Evolutionary conservation across 495 filamentous ascomycete genomes (phyloP).

Genomic region (Penicillium samsonianum): DNA sequence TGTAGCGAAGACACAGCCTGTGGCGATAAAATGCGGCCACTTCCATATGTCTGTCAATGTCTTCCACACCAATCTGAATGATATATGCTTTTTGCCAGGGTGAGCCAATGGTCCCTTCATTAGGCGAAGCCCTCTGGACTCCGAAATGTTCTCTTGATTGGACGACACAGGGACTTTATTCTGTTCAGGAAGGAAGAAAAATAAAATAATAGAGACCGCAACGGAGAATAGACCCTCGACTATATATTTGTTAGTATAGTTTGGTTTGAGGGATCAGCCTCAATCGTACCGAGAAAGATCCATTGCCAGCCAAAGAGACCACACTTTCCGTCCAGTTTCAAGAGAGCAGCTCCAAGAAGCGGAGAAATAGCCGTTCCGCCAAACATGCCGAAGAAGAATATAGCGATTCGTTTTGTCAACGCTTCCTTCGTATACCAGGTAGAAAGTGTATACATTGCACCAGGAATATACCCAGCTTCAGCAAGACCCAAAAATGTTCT

Average conservation of each 20-base stretch:
- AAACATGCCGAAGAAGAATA: slow-evolving; percentile 55
- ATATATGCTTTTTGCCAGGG: slow-evolving; percentile 8
- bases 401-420: slow-evolving; percentile 49
- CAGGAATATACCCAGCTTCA: slow-evolving; percentile 60
- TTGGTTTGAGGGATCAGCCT: background rate
- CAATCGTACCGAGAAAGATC: slow-evolving; percentile 49
- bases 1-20: slow-evolving; percentile 38
- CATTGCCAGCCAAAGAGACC: slow-evolving; percentile 58
- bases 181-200: slow-evolving; percentile 1
- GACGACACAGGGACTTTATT: background rate
- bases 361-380: slow-evolving; percentile 50
- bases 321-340: slow-evolving; percentile 50
- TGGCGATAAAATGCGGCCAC: slow-evolving; percentile 41
- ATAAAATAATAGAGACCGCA: slow-evolving; percentile 26
- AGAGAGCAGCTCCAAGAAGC: slow-evolving; percentile 35
- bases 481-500: slow-evolving; percentile 51
- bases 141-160: background rate
- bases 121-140: background rate
- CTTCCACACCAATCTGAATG: slow-evolving; percentile 11
- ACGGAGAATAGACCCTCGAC: slow-evolving; percentile 54
- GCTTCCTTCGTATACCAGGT: slow-evolving; percentile 56
- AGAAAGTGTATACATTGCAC: slow-evolving; percentile 55
- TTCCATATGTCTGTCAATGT: slow-evolving; percentile 28
- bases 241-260: slow-evolving; percentile 8
- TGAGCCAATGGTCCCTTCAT: background rate